Conservation (phyloP, 2,329 filamentous ascomycete species). For the Onygena corvina region DNA sequence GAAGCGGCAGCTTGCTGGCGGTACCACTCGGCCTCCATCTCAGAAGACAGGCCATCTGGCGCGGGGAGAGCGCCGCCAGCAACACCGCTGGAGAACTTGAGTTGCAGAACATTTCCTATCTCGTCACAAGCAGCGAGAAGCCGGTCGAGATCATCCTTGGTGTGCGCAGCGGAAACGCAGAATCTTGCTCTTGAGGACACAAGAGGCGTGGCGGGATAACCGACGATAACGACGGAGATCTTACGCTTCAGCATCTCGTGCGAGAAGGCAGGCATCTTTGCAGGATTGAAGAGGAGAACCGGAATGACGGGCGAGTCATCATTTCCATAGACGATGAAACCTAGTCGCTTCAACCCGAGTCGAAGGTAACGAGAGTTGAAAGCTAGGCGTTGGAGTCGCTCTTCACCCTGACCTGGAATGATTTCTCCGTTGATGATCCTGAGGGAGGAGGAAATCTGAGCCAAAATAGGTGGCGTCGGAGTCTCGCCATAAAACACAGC, state of each 20-base stretch:
- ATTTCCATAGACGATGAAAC: slow-evolving; percentile 92
- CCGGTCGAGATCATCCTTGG: slow-evolving; percentile 93
- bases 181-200: slow-evolving; percentile 91
- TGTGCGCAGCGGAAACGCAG: slow-evolving; percentile 91
- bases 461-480: slow-evolving; percentile 73
- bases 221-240: slow-evolving; percentile 93
- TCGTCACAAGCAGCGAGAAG: slow-evolving; percentile 82
- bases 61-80: slow-evolving; percentile 74
- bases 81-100: slow-evolving; percentile 94
- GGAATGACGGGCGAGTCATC: slow-evolving; percentile 97
- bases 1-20: slow-evolving; percentile 41
- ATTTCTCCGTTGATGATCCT: slow-evolving; percentile 83
- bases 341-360: slow-evolving; percentile 88
- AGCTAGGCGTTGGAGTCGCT: slow-evolving; percentile 85
- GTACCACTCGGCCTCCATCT: slow-evolving; percentile 59
- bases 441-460: slow-evolving; percentile 79
- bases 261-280: slow-evolving; percentile 95
- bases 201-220: slow-evolving; percentile 89
- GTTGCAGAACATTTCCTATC: slow-evolving; percentile 77
- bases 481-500: slow-evolving; percentile 79
- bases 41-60: slow-evolving; percentile 55
- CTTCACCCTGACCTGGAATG: slow-evolving; percentile 80
- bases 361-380: slow-evolving; percentile 99
- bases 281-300: slow-evolving; percentile 90
- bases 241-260: slow-evolving; percentile 98